Percentiles rank a stretch among this genome's conserved stretches.
Conservation (phyloP, 2,329 filamentous ascomycete species). For the Paecilomyces dactylethromorphus region DNA sequence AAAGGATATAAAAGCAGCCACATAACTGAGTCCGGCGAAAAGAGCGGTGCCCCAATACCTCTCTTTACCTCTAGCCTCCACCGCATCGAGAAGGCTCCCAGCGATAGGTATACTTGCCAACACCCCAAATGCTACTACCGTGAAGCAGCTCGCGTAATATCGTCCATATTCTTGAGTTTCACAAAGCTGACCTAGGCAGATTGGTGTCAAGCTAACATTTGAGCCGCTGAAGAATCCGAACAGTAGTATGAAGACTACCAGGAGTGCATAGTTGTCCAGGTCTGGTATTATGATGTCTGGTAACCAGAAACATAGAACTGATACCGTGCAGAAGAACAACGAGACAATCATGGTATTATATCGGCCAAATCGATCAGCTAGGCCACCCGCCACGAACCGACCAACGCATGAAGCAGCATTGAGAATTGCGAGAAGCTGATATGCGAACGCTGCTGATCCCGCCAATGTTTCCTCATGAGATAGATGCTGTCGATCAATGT, state of each 20-base stretch:
- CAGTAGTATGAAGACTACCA: slow-evolving; percentile 58
- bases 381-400: slow-evolving; percentile 14
- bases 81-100: slow-evolving; percentile 9
- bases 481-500: slow-evolving; percentile 8
- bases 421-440: slow-evolving; percentile 17
- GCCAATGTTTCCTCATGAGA: slow-evolving; percentile 3
- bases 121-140: slow-evolving; percentile 15
- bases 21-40: slow-evolving; percentile 15
- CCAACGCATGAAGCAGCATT: slow-evolving; percentile 19
- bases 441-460: slow-evolving; percentile 12
- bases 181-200: slow-evolving; percentile 70
- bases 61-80: slow-evolving; percentile 8
- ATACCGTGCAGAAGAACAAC: slow-evolving; percentile 17
- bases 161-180: slow-evolving; percentile 67
- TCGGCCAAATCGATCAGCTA: slow-evolving; percentile 19
- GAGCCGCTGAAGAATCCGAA: slow-evolving; percentile 71
- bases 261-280: slow-evolving; percentile 5
- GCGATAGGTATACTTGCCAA: slow-evolving; percentile 25
- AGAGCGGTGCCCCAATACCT: slow-evolving; percentile 21
- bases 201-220: slow-evolving; percentile 67
- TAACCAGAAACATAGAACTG: slow-evolving; percentile 22
- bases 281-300: neutral
- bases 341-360: slow-evolving; percentile 23
- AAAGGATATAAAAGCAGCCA: slow-evolving; percentile 11
- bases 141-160: slow-evolving; percentile 58